Percentiles rank a stretch among this genome's conserved stretches.
phyloP scores from a whole-genome alignment of 164 flowering plant species.

The Echeveria elegans region DNA sequence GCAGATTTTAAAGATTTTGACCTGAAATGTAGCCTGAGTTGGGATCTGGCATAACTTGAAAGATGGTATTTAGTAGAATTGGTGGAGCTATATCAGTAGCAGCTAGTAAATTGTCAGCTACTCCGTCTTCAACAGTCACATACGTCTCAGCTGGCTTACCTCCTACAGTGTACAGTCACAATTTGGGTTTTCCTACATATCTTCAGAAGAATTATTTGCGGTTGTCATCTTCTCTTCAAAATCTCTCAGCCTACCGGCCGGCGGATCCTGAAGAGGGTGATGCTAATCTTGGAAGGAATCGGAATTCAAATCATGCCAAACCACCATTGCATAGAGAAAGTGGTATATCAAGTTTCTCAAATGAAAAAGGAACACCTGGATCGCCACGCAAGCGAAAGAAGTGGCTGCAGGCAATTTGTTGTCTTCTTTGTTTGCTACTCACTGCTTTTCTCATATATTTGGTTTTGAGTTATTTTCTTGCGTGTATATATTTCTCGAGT shows the following conservation, averaged over 20 bases:
- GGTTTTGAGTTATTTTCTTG: slow-evolving; percentile 31
- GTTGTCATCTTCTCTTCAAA: slow-evolving; percentile 76
- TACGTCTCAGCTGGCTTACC: slow-evolving; percentile 35
- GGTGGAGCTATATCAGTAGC: slow-evolving; percentile 26
- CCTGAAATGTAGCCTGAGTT: not conserved
- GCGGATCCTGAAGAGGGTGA: slow-evolving; percentile 52
- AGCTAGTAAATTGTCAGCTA: slow-evolving; percentile 25
- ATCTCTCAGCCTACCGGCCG: slow-evolving; percentile 50
- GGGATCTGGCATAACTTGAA: not conserved
- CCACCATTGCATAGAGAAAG: slow-evolving; percentile 30
- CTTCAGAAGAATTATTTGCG: slow-evolving; percentile 40
- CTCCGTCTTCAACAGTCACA: slow-evolving; percentile 30
- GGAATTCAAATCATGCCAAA: slow-evolving; percentile 18
- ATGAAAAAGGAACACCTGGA: slow-evolving; percentile 46
- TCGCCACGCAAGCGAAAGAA: slow-evolving; percentile 32
- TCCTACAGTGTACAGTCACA: slow-evolving; percentile 23
- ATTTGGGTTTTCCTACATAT: slow-evolving; percentile 23
- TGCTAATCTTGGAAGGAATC: slow-evolving; percentile 12
- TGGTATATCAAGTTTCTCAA: slow-evolving; percentile 75
- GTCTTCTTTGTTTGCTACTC: slow-evolving; percentile 38
- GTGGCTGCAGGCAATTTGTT: slow-evolving; percentile 37
- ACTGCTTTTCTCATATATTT: slow-evolving; percentile 30
- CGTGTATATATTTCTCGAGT: slow-evolving; percentile 90
- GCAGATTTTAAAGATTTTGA: not conserved
- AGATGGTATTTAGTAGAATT: slow-evolving; percentile 39